These are phyloP conservation scores for Penicillium cataractarum DNA, from an alignment of 495 filamentous ascomycete species.

Conservation along the genomic window DNA sequence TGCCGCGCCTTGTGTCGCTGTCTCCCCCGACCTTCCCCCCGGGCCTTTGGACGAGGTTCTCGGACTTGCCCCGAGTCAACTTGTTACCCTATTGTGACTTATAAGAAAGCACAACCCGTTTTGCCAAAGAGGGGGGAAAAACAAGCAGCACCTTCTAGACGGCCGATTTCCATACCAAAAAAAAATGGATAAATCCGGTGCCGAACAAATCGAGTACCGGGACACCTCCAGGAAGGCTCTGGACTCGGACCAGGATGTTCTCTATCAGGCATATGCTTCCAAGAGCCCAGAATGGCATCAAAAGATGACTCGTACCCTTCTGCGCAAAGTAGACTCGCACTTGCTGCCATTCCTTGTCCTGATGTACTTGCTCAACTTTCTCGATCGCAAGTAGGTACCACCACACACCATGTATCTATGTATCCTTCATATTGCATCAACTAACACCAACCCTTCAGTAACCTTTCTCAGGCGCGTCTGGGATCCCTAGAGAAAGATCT, in stretches of 20 bases:
- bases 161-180: too few species aligned
- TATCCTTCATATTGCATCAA: background rate
- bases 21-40: conserved; percentile 8
- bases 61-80: conserved; percentile 21
- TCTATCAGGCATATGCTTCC: conserved; percentile 37
- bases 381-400: conserved; percentile 61
- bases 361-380: conserved; percentile 81
- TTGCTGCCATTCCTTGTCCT: conserved; percentile 63
- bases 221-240: conserved; percentile 16
- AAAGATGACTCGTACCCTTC: conserved; percentile 42
- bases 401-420: too few species aligned
- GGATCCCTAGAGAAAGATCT: conserved; percentile 51
- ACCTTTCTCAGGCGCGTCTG: conserved; percentile 43
- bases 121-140: background rate
- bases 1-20: background rate
- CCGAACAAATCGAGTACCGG: conserved; percentile 24
- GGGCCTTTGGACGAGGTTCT: conserved; percentile 9
- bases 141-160: background rate
- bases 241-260: conserved; percentile 28
- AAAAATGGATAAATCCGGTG: conserved; percentile 18
- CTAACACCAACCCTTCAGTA: conserved; percentile 18
- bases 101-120: background rate
- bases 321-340: conserved; percentile 64
- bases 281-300: conserved; percentile 41
- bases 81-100: background rate